Conservation (phyloP, 345 rosid genomes). For the Dovyalis caffra region DNA sequence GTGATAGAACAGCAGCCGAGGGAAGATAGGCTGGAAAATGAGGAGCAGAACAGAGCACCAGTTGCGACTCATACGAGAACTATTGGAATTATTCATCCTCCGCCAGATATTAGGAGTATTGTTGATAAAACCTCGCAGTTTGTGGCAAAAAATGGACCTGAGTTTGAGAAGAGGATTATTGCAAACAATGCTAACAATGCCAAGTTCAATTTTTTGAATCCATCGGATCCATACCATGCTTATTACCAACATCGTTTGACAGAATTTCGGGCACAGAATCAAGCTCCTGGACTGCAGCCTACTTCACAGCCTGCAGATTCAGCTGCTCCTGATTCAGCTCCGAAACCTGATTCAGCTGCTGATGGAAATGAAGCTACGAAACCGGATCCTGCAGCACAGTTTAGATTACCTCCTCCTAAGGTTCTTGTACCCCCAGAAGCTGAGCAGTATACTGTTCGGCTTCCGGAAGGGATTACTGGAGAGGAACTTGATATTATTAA, state of each 20-base stretch:
- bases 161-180: slow-evolving; percentile 72
- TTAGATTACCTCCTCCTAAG: slow-evolving; percentile 53
- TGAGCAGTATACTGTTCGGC: slow-evolving; percentile 70
- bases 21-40: slow-evolving; percentile 40
- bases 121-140: slow-evolving; percentile 82
- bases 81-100: slow-evolving; percentile 87
- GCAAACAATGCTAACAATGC: slow-evolving; percentile 62
- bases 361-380: slow-evolving; percentile 35
- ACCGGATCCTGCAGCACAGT: slow-evolving; percentile 62
- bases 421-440: slow-evolving; percentile 72
- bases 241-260: slow-evolving; percentile 70
- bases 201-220: slow-evolving; percentile 67
- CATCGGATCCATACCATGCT: slow-evolving; percentile 74
- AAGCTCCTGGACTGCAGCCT: slow-evolving; percentile 41
- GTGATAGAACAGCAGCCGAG: slow-evolving; percentile 35
- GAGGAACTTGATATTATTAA: slow-evolving; percentile 83
- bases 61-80: slow-evolving; percentile 74
- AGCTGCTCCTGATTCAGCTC: slow-evolving; percentile 33
- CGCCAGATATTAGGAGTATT: slow-evolving; percentile 74
- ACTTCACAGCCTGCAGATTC: slow-evolving; percentile 35
- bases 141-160: slow-evolving; percentile 75
- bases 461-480: slow-evolving; percentile 76
- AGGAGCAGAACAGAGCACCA: slow-evolving; percentile 42
- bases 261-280: slow-evolving; percentile 63
- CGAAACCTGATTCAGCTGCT: slow-evolving; percentile 31